A percentile compares a stretch with the other conserved stretches of the same genome.
Evolutionary conservation across 2,329 filamentous ascomycete species (phyloP).

Genomic region (Alternaria solani): DNA sequence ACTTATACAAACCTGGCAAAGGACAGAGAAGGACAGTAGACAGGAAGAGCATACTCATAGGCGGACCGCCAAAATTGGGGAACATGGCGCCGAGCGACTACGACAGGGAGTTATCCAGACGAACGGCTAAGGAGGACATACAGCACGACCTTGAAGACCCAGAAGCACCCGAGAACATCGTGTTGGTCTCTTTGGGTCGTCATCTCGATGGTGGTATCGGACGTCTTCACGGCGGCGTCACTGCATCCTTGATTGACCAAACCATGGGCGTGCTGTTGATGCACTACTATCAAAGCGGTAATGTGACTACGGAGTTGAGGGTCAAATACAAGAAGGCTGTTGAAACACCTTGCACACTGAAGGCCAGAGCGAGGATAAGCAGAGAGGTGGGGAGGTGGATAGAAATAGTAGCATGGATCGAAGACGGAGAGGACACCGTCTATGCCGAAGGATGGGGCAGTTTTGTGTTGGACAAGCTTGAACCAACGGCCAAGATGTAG

Average conservation of each 20-base stretch:
- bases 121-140: slow-evolving; percentile 21
- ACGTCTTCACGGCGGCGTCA: slow-evolving; percentile 39
- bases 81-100: background rate
- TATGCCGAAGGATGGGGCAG: slow-evolving; percentile 31
- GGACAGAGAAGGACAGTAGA: slow-evolving; percentile 14
- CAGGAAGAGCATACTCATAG: slow-evolving; percentile 1
- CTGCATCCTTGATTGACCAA: slow-evolving; percentile 36
- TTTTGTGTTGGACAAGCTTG: slow-evolving; percentile 28
- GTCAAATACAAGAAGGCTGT: slow-evolving; percentile 36
- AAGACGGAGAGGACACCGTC: slow-evolving; percentile 35
- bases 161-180: slow-evolving; percentile 28
- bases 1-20: slow-evolving; percentile 29
- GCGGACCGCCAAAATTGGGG: background rate
- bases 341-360: slow-evolving; percentile 32
- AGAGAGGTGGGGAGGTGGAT: slow-evolving; percentile 35
- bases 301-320: slow-evolving; percentile 33
- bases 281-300: slow-evolving; percentile 20
- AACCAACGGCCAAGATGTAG: slow-evolving; percentile 13
- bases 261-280: slow-evolving; percentile 35
- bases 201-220: slow-evolving; percentile 32
- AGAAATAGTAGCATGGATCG: slow-evolving; percentile 31
- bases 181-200: slow-evolving; percentile 30
- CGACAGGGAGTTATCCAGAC: slow-evolving; percentile 3
- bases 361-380: slow-evolving; percentile 29
- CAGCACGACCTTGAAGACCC: slow-evolving; percentile 19